Percentiles rank a stretch among this genome's conserved stretches.
Evolutionary conservation across 208 protist genomes (phyloP).

Genomic region (Trypanosoma theileri): DNA sequence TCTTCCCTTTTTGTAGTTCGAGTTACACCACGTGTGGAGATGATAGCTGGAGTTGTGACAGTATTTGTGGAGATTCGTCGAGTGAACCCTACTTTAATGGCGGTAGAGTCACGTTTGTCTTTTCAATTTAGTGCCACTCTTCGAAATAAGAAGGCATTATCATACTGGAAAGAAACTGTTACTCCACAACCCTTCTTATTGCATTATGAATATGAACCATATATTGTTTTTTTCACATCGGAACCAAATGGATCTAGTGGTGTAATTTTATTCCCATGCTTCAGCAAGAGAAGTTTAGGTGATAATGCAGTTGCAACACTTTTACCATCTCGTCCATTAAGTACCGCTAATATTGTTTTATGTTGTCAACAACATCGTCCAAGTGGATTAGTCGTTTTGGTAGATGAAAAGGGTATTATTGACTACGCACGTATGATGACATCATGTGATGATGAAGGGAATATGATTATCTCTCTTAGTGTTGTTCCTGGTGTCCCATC

Average conservation of each 20-base stretch:
- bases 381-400: conserved; percentile 41
- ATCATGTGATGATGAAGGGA: conserved; percentile 4
- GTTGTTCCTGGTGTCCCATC: conserved; percentile 47
- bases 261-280: conserved; percentile 31
- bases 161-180: conserved; percentile 34
- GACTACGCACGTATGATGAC: conserved; percentile 62
- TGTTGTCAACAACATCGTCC: conserved; percentile 46
- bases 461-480: conserved; percentile 34
- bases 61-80: conserved; percentile 49
- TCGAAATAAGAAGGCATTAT: background rate
- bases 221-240: conserved; percentile 57
- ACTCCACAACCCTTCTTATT: conserved; percentile 54
- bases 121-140: conserved; percentile 36
- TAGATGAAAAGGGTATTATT: conserved; percentile 53
- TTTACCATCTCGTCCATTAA: conserved; percentile 25
- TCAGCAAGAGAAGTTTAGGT: conserved; percentile 2
- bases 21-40: conserved; percentile 4
- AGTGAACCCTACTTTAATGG: conserved; percentile 51
- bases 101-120: conserved; percentile 43
- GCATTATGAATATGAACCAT: conserved; percentile 51
- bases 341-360: conserved; percentile 45
- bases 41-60: conserved; percentile 8
- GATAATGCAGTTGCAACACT: conserved; percentile 1
- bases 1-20: conserved; percentile 20
- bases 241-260: conserved; percentile 10